A percentile compares a stretch with the other conserved stretches of the same genome.
Evolutionary conservation across 2,329 filamentous ascomycete species (phyloP).

Genomic region (Paraconiothyrium sp.): DNA sequence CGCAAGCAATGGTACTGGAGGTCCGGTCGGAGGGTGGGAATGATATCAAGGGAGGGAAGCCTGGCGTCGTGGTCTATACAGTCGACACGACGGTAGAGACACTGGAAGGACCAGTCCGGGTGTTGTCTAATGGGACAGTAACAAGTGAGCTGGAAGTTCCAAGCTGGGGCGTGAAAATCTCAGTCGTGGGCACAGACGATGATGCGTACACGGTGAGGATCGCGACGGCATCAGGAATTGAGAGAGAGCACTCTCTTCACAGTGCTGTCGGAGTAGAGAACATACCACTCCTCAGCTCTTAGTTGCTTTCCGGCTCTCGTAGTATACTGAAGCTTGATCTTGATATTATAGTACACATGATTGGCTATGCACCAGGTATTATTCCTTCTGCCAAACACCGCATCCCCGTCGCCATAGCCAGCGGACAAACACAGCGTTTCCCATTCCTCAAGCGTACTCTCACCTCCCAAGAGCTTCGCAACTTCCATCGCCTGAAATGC

Average conservation of each 20-base stretch:
- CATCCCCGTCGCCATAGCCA: background rate
- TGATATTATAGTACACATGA: too few species aligned
- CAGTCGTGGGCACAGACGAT: background rate
- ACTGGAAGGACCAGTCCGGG: slow-evolving; percentile 4
- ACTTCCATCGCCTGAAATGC: slow-evolving; percentile 51
- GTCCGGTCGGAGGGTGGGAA: background rate
- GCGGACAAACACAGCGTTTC: slow-evolving; percentile 19
- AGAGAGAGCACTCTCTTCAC: background rate
- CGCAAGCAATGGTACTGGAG: slow-evolving; percentile 8
- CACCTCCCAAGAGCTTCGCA: slow-evolving; percentile 43
- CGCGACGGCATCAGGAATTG: background rate
- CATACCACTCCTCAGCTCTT: background rate
- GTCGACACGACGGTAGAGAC: slow-evolving; percentile 10
- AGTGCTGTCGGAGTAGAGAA: background rate
- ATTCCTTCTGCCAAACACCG: background rate
- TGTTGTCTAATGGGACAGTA: background rate
- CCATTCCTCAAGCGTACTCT: slow-evolving; percentile 42
- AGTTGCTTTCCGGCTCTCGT: background rate
- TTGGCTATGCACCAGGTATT: background rate
- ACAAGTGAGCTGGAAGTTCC: background rate
- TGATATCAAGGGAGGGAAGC: background rate
- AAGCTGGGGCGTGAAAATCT: background rate
- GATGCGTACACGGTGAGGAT: slow-evolving; percentile 6
- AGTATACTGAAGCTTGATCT: too few species aligned
- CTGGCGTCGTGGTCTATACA: slow-evolving; percentile 6